A percentile compares a stretch with the other conserved stretches of the same genome.
phyloP scores from a whole-genome alignment of 192 early-diverging fungal species.

The Umbelopsis ramanniana region DNA sequence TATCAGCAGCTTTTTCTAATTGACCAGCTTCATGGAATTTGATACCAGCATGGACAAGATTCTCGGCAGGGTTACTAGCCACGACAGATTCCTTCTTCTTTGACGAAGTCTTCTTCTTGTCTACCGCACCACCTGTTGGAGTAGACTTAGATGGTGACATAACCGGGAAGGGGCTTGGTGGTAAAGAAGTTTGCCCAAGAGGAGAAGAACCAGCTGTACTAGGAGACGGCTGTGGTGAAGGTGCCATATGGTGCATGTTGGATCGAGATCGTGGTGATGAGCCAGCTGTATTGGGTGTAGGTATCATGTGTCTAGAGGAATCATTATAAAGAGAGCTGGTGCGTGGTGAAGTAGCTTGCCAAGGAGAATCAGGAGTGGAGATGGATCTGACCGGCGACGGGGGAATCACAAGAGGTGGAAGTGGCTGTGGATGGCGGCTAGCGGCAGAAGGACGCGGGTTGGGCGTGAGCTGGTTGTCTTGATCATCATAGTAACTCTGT shows the following conservation, averaged over 20 bases:
- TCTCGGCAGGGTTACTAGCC: constrained; percentile 44
- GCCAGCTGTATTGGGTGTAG: constrained; percentile 7
- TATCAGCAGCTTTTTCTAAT: constrained; percentile 71
- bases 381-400: constrained; percentile 18
- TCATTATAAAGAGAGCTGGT: constrained; percentile 16
- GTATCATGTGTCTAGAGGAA: constrained; percentile 12
- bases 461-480: not conserved
- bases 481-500: not conserved
- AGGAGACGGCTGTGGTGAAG: constrained; percentile 18
- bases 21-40: constrained; percentile 75
- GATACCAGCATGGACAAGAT: constrained; percentile 70
- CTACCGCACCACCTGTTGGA: constrained; percentile 18
- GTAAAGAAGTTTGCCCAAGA: not conserved
- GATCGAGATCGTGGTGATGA: constrained; percentile 16
- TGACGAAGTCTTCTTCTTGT: constrained; percentile 34
- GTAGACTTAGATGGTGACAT: constrained; percentile 22
- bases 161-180: constrained; percentile 13
- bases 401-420: constrained; percentile 25
- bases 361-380: constrained; percentile 19
- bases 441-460: constrained; percentile 5
- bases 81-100: constrained; percentile 25
- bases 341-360: constrained; percentile 11
- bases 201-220: constrained; percentile 15
- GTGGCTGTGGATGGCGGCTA: constrained; percentile 21
- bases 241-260: constrained; percentile 14